Percentiles rank a stretch among this genome's conserved stretches.
These are phyloP conservation scores for Nakazawaea laoshanensis DNA, from an alignment of 805 yeast species.

Conservation along the genomic window DNA sequence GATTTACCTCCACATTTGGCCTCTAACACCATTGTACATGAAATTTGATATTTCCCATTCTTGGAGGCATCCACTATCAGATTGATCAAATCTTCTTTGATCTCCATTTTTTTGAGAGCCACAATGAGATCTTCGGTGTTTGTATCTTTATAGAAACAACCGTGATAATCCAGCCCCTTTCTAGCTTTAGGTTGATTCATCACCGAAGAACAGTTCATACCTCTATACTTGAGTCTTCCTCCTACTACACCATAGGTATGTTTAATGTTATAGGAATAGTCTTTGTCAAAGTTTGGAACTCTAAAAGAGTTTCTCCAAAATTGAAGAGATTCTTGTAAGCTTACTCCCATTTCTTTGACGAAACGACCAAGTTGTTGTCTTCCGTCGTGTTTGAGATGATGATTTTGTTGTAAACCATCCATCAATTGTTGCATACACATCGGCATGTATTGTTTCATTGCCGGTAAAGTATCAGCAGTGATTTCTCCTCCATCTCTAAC, in stretches of 20 bases:
- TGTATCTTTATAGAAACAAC: slow-evolving; percentile 87
- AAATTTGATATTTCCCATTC: slow-evolving; percentile 68
- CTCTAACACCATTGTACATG: slow-evolving; percentile 87
- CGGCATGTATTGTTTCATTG: slow-evolving; percentile 63
- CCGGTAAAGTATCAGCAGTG: slow-evolving; percentile 51
- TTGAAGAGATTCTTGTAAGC: slow-evolving; percentile 76
- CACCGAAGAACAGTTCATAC: slow-evolving; percentile 79
- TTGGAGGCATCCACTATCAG: slow-evolving; percentile 61
- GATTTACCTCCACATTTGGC: slow-evolving; percentile 11
- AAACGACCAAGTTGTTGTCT: slow-evolving; percentile 83
- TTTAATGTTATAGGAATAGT: slow-evolving; percentile 80
- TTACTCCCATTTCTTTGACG: slow-evolving; percentile 82
- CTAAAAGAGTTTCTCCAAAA: slow-evolving; percentile 79
- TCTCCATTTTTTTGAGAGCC: slow-evolving; percentile 56
- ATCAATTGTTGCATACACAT: slow-evolving; percentile 69
- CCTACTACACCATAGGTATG: slow-evolving; percentile 94
- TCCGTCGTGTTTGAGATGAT: slow-evolving; percentile 75
- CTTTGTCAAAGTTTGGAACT: slow-evolving; percentile 74
- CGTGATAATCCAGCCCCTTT: slow-evolving; percentile 64
- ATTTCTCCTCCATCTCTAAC: slow-evolving; percentile 27
- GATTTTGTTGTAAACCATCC: slow-evolving; percentile 44
- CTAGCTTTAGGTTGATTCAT: slow-evolving; percentile 63
- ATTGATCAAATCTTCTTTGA: slow-evolving; percentile 46
- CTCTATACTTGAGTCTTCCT: slow-evolving; percentile 73
- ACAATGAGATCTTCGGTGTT: slow-evolving; percentile 51